These are phyloP conservation scores for Bryum argenteum DNA, from an alignment of 225 moss, liverwort and hornwort genomes.

Conservation along the genomic window DNA sequence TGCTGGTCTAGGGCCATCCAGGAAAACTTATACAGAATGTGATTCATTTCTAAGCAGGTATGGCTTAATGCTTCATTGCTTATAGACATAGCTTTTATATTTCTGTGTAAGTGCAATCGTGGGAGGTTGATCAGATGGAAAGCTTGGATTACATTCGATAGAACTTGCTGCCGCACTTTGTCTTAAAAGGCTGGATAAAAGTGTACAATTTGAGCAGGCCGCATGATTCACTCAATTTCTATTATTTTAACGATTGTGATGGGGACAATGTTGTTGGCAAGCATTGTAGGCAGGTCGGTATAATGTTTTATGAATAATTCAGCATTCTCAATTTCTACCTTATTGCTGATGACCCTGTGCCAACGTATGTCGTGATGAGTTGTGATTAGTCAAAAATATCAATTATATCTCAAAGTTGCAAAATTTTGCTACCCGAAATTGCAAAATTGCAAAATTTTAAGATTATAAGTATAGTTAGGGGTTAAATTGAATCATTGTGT, in stretches of 20 bases:
- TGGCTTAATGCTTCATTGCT: conserved; percentile 22
- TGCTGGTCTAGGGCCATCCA: neutral
- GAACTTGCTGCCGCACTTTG: too few relatives aligned
- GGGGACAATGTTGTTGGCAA: neutral
- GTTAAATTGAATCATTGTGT: too few relatives aligned
- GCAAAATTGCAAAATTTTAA: too few relatives aligned
- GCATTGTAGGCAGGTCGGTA: neutral
- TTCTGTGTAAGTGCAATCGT: too few relatives aligned
- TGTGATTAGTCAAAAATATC: too few relatives aligned
- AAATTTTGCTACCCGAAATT: too few relatives aligned
- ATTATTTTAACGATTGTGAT: neutral
- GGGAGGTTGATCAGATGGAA: neutral
- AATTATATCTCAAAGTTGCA: too few relatives aligned
- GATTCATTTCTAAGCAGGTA: conserved; percentile 14
- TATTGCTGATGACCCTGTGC: neutral
- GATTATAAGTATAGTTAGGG: too few relatives aligned
- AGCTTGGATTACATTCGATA: neutral
- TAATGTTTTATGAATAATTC: neutral
- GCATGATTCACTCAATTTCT: too few relatives aligned
- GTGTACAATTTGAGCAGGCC: too few relatives aligned
- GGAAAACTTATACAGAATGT: conserved; percentile 4
- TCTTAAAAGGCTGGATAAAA: too few relatives aligned
- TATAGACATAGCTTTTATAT: neutral
- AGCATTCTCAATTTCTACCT: neutral
- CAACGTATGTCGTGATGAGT: too few relatives aligned